Evolutionary conservation across 805 yeast species (phyloP).

Genomic region (Candida argentea): DNA sequence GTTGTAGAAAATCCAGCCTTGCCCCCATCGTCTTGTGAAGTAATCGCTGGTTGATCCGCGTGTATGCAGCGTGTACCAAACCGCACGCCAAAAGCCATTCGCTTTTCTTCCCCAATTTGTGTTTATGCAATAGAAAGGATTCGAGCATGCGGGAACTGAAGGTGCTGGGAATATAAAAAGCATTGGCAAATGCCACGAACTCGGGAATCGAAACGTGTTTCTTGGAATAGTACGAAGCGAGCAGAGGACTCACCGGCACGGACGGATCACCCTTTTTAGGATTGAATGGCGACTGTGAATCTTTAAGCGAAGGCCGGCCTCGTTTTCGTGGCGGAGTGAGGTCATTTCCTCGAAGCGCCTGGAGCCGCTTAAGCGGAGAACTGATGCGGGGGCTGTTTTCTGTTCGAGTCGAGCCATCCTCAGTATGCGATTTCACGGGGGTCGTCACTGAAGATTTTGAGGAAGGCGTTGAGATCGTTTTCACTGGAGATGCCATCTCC

Average conservation of each 20-base stretch:
- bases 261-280: slow-evolving; percentile 7
- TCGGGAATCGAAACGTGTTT: slow-evolving; percentile 23
- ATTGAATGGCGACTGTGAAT: slow-evolving; percentile 19
- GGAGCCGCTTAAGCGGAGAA: slow-evolving; percentile 29
- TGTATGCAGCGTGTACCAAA: slow-evolving; percentile 47
- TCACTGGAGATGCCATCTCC: no score
- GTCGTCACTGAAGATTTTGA: slow-evolving; percentile 4
- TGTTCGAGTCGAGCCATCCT: no score
- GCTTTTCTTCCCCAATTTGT: slow-evolving; percentile 40
- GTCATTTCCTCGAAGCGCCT: slow-evolving; percentile 12
- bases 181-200: slow-evolving; percentile 43
- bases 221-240: slow-evolving; percentile 9
- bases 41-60: slow-evolving; percentile 40
- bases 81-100: slow-evolving; percentile 70
- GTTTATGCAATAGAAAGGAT: slow-evolving; percentile 39
- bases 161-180: slow-evolving; percentile 49
- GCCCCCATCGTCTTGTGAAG: slow-evolving; percentile 39
- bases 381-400: slow-evolving; percentile 22
- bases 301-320: slow-evolving; percentile 6
- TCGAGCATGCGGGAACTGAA: slow-evolving; percentile 40
- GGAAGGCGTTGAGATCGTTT: slow-evolving; percentile 1
- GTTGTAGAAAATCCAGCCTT: slow-evolving; percentile 36
- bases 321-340: slow-evolving; percentile 3
- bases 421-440: slow-evolving; percentile 5
- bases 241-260: slow-evolving; percentile 5